Conservation (phyloP, 2,329 filamentous ascomycete species). For the Penicillium nordicum region DNA sequence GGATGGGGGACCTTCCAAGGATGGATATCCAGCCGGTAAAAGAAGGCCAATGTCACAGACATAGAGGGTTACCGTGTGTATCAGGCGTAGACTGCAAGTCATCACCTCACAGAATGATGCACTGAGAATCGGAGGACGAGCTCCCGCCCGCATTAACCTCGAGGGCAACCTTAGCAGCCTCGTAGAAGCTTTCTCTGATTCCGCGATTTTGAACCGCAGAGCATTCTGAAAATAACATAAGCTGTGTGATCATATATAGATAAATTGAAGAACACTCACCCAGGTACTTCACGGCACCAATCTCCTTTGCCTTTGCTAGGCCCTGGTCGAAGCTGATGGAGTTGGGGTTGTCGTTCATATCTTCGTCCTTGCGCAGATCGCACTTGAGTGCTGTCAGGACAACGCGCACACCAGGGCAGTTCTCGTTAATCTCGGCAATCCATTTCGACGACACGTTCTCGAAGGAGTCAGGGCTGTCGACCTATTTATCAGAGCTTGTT, state of each 20-base stretch:
- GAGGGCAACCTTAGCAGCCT: constrained; percentile 90
- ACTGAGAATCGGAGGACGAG: constrained; percentile 32
- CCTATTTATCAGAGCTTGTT: constrained; percentile 37
- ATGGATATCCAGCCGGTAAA: not conserved
- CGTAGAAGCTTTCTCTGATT: constrained; percentile 97
- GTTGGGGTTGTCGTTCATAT: constrained; percentile 62
- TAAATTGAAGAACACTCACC: constrained; percentile 45
- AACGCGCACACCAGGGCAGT: constrained; percentile 91
- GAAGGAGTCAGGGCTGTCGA: constrained; percentile 92
- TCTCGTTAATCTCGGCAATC: constrained; percentile 96
- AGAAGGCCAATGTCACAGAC: not conserved
- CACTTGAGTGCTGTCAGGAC: constrained; percentile 96
- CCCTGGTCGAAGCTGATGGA: constrained; percentile 85
- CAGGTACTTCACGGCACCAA: constrained; percentile 89
- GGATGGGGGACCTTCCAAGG: not conserved
- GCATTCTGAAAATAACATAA: constrained; percentile 63
- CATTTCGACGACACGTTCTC: constrained; percentile 99
- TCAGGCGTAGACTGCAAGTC: not conserved
- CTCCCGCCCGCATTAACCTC: constrained; percentile 44
- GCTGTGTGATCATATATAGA: not conserved
- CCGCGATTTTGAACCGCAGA: constrained; percentile 97
- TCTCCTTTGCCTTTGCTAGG: constrained; percentile 83
- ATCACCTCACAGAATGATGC: constrained; percentile 35
- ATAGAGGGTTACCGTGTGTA: not conserved
- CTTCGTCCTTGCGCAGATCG: constrained; percentile 80